Evolutionary conservation across 305 asterid genomes (phyloP).

Genomic region (Coffea humblotiana): DNA sequence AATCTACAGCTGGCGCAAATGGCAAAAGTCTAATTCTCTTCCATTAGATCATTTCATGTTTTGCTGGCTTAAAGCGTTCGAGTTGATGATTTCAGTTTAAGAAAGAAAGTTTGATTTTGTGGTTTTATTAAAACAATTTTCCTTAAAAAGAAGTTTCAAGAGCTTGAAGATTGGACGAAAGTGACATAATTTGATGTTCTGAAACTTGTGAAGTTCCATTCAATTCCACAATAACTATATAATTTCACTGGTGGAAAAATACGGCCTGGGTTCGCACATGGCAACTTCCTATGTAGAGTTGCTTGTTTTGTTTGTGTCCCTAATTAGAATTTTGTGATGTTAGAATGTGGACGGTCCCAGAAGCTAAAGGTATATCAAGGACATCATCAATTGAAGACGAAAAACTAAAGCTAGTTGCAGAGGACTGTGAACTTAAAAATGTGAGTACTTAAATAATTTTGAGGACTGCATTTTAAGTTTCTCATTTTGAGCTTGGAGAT

Average conservation of each 20-base stretch:
- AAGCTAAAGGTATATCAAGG: slow-evolving; percentile 54
- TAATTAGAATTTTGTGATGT: slow-evolving; percentile 23
- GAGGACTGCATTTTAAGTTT: not conserved
- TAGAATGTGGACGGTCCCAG: slow-evolving; percentile 89
- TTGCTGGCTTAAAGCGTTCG: not conserved
- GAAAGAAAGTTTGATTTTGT: not conserved
- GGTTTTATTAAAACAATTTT: not conserved
- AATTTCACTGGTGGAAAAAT: not conserved
- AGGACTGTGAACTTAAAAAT: slow-evolving; percentile 55
- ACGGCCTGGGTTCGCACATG: not conserved
- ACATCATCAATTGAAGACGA: slow-evolving; percentile 38
- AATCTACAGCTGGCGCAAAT: not conserved
- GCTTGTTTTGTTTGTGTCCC: not conserved
- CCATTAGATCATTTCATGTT: not conserved
- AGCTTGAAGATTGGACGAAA: not conserved
- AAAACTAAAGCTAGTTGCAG: slow-evolving; percentile 53
- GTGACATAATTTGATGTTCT: not conserved
- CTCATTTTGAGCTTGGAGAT: not conserved
- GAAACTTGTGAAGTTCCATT: not conserved
- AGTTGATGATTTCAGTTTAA: not conserved
- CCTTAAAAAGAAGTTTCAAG: not conserved
- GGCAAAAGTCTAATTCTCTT: not conserved
- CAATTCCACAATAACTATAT: not conserved
- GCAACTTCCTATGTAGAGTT: not conserved
- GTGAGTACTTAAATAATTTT: slow-evolving; percentile 42